phyloP scores from a whole-genome alignment of 495 filamentous ascomycete species.

The Neurospora sp. region DNA sequence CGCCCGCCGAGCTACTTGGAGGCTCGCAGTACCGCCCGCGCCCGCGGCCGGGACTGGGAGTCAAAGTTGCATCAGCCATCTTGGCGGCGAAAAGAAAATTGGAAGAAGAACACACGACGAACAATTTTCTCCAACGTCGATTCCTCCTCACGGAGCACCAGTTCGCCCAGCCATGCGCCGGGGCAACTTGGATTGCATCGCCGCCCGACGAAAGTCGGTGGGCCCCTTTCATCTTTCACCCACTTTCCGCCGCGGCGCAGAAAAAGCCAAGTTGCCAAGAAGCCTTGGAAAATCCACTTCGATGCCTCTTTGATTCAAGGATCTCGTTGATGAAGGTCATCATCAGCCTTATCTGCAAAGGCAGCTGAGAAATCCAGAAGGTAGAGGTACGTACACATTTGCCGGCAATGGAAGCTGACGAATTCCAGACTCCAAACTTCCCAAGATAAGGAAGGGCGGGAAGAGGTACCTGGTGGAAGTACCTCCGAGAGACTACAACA shows the following conservation, averaged over 20 bases:
- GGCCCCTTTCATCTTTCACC: not conserved
- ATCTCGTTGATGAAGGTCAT: not conserved
- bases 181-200: not conserved
- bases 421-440: not conserved
- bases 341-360: not conserved
- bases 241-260: not conserved
- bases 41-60: not conserved
- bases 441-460: not conserved
- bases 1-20: not conserved
- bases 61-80: not conserved
- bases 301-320: not conserved
- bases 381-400: not conserved
- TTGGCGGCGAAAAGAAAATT: not conserved
- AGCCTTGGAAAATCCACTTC: not conserved
- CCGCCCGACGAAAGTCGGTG: not conserved
- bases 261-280: not conserved
- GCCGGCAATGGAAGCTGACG: not conserved
- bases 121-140: not conserved
- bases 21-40: not conserved
- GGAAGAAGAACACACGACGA: not conserved
- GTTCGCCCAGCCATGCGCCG: not conserved
- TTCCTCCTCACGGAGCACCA: not conserved
- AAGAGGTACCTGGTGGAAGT: not conserved
- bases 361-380: not conserved
- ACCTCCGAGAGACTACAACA: not conserved